A percentile compares a stretch with the other conserved stretches of the same genome.
Evolutionary conservation across 2,329 filamentous ascomycete genomes (phyloP).

Genomic region (Epichloe sp.): DNA sequence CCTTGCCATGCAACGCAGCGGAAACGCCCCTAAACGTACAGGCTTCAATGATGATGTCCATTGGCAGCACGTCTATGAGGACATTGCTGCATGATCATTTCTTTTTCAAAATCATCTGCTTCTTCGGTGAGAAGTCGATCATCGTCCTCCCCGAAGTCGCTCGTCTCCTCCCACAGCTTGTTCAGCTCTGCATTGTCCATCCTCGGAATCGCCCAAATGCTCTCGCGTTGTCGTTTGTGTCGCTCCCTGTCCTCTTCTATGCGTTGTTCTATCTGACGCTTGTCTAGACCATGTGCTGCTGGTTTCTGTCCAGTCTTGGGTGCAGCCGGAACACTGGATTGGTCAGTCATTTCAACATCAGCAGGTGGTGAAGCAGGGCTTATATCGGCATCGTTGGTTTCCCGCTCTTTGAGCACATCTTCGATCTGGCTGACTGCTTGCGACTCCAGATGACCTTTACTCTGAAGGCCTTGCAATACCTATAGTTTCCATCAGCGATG

Average conservation of each 20-base stretch:
- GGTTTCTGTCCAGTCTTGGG: slow-evolving; percentile 21
- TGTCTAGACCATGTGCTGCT: slow-evolving; percentile 46
- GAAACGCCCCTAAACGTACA: not conserved
- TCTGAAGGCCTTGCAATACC: slow-evolving; percentile 57
- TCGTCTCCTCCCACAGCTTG: slow-evolving; percentile 76
- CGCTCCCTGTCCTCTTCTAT: slow-evolving; percentile 95
- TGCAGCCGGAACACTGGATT: slow-evolving; percentile 28
- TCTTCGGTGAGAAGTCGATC: slow-evolving; percentile 67
- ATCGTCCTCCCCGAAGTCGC: slow-evolving; percentile 80
- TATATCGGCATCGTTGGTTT: slow-evolving; percentile 46
- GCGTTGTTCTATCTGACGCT: slow-evolving; percentile 82
- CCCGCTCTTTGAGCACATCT: slow-evolving; percentile 67
- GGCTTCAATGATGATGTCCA: slow-evolving; percentile 14
- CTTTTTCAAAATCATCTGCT: slow-evolving; percentile 30
- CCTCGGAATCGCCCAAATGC: slow-evolving; percentile 75
- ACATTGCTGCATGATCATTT: slow-evolving; percentile 28
- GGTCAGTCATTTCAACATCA: slow-evolving; percentile 27
- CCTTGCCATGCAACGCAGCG: slow-evolving; percentile 7
- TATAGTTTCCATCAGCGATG: slow-evolving; percentile 15
- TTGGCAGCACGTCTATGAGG: slow-evolving; percentile 23
- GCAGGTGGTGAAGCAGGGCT: slow-evolving; percentile 37
- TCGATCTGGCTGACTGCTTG: slow-evolving; percentile 71
- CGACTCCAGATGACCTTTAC: slow-evolving; percentile 58
- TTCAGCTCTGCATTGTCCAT: slow-evolving; percentile 55
- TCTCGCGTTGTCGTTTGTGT: slow-evolving; percentile 83